Evolutionary conservation across 176 grass and related monocot species (phyloP).

Genomic region (Typha latifolia): DNA sequence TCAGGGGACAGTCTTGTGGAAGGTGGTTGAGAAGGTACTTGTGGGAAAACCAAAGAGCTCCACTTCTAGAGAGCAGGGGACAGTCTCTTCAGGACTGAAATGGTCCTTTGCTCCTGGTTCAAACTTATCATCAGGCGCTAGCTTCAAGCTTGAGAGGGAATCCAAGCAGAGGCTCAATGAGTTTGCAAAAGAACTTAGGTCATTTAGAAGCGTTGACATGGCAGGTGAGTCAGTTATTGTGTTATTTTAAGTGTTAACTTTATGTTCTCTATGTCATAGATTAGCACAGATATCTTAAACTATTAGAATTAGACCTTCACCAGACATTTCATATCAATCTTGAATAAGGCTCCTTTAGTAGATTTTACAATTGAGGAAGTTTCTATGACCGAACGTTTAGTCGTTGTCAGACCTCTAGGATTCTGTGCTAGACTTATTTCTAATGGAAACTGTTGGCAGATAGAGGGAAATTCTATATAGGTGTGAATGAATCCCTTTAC

Average conservation of each 20-base stretch:
- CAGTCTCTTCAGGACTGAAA: conserved; percentile 30
- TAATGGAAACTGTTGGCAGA: too few species aligned
- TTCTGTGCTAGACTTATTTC: too few species aligned
- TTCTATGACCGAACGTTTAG: too few species aligned
- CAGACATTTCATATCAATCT: too few species aligned
- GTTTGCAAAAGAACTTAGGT: conserved; percentile 69
- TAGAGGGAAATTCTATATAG: too few species aligned
- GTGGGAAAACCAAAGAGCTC: conserved; percentile 32
- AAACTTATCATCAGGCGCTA: conserved; percentile 43
- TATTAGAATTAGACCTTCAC: too few species aligned
- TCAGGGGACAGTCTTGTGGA: conserved; percentile 88
- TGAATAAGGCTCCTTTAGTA: too few species aligned
- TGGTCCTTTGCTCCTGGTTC: conserved; percentile 78
- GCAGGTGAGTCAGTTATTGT: conserved; percentile 46
- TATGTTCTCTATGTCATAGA: background rate
- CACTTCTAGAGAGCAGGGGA: conserved; percentile 11
- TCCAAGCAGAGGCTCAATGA: conserved; percentile 69
- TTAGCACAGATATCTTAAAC: background rate
- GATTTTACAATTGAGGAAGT: too few species aligned
- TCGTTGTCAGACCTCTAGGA: too few species aligned
- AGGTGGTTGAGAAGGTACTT: conserved; percentile 57
- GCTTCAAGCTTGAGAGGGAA: conserved; percentile 44
- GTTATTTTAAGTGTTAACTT: conserved; percentile 5
- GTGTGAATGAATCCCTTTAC: too few species aligned
- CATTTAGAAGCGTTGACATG: conserved; percentile 66